Percentiles rank a stretch among this genome's conserved stretches.
Conservation (phyloP, 345 rosid species). For the Populus tremula region DNA sequence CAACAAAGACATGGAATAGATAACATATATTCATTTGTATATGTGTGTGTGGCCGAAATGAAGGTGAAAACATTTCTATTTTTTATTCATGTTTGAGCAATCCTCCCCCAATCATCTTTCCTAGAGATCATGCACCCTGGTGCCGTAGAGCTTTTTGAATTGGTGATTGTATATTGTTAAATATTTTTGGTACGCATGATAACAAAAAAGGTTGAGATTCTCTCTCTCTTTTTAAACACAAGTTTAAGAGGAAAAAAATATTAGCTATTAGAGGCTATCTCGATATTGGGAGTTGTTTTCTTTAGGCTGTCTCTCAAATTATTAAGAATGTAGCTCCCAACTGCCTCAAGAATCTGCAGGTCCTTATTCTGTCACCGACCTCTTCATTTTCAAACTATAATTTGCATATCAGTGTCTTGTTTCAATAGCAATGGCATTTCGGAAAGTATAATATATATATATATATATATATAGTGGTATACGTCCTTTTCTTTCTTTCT, state of each 20-base stretch:
- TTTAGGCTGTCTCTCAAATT: neutral
- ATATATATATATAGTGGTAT: too few relatives aligned
- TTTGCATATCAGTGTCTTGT: too few relatives aligned
- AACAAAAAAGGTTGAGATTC: constrained; percentile 1
- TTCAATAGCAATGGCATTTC: too few relatives aligned
- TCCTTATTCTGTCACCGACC: constrained; percentile 19
- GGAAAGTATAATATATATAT: too few relatives aligned
- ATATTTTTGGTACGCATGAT: neutral
- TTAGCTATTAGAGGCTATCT: neutral
- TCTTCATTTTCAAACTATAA: neutral
- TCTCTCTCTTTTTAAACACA: neutral
- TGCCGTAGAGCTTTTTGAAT: neutral
- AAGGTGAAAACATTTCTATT: too few relatives aligned
- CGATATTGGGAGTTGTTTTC: neutral
- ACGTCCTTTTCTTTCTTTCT: too few relatives aligned
- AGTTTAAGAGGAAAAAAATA: too few relatives aligned
- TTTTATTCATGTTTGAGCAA: too few relatives aligned
- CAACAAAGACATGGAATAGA: neutral
- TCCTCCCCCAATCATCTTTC: too few relatives aligned
- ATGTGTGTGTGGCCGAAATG: too few relatives aligned
- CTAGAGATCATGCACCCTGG: neutral
- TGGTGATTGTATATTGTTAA: neutral
- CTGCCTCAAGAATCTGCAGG: constrained; percentile 15
- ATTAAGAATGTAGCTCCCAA: neutral
- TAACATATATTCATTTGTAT: too few relatives aligned